Conservation (phyloP, 176 grass and related monocot species). For the Eragrostis curvula region DNA sequence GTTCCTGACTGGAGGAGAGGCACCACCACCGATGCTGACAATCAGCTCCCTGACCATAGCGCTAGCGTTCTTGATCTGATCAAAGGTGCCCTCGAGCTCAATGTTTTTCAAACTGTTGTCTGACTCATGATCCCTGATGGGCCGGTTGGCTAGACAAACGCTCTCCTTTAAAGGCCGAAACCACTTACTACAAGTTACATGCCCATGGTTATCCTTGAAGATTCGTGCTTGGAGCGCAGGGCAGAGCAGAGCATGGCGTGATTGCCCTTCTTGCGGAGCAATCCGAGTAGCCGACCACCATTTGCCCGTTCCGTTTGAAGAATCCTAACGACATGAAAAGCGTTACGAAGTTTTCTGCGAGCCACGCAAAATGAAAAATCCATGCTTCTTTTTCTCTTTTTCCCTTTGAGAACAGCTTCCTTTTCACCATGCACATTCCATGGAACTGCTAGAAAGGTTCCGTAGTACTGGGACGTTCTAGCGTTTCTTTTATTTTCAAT, state of each 20-base stretch:
- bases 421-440: too few species aligned
- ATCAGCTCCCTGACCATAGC: slow-evolving; percentile 80
- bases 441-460: too few species aligned
- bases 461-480: too few species aligned
- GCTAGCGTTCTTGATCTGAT: slow-evolving; percentile 88
- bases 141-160: too few species aligned
- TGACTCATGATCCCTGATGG: slow-evolving; percentile 76
- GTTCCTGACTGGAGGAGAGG: slow-evolving; percentile 16
- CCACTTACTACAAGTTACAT: too few species aligned
- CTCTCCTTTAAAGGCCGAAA: too few species aligned
- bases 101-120: slow-evolving; percentile 80
- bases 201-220: not conserved
- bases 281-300: not conserved
- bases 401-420: not conserved
- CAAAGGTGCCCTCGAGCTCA: slow-evolving; percentile 84
- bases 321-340: not conserved
- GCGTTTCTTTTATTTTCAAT: not conserved
- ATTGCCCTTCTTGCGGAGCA: slow-evolving; percentile 1
- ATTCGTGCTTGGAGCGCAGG: not conserved
- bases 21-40: slow-evolving; percentile 50
- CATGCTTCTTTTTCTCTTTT: not conserved
- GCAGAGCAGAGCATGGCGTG: too few species aligned
- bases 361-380: too few species aligned
- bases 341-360: too few species aligned
- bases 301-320: not conserved